Percentiles rank a stretch among this genome's conserved stretches.
Evolutionary conservation across 495 filamentous ascomycete genomes (phyloP).

Genomic region (Ramalina peruviana): DNA sequence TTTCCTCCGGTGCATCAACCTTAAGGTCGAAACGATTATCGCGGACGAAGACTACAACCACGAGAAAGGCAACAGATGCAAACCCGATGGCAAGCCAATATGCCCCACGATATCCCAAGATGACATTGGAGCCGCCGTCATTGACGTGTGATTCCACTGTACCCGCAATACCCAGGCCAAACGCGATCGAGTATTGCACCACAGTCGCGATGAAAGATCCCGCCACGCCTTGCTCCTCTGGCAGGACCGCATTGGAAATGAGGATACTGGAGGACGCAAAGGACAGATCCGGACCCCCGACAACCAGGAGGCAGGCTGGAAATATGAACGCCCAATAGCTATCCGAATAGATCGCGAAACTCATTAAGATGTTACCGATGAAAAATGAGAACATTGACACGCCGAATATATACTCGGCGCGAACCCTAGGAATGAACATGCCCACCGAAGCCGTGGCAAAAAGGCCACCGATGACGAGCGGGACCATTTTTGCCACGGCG

Average conservation of each 20-base stretch:
- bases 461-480: slow-evolving; percentile 32
- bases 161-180: slow-evolving; percentile 48
- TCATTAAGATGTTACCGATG: slow-evolving; percentile 25
- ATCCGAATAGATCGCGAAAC: slow-evolving; percentile 32
- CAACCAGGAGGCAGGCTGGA: slow-evolving; percentile 38
- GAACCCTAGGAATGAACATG: slow-evolving; percentile 27
- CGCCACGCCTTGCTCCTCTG: slow-evolving; percentile 49
- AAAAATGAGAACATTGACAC: slow-evolving; percentile 35
- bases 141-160: slow-evolving; percentile 41
- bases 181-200: slow-evolving; percentile 46
- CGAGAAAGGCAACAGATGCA: slow-evolving; percentile 12
- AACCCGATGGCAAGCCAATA: slow-evolving; percentile 28
- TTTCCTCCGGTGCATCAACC: not conserved
- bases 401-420: slow-evolving; percentile 35
- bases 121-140: slow-evolving; percentile 24
- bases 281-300: slow-evolving; percentile 48
- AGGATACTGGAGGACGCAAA: slow-evolving; percentile 48
- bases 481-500: slow-evolving; percentile 31
- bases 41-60: slow-evolving; percentile 16
- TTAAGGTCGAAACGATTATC: slow-evolving; percentile 12
- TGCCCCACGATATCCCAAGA: slow-evolving; percentile 42
- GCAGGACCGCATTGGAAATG: slow-evolving; percentile 39
- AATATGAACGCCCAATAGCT: slow-evolving; percentile 49
- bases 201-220: slow-evolving; percentile 44
- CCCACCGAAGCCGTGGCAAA: slow-evolving; percentile 35